phyloP scores from a whole-genome alignment of 169 alveolate species.

The Eimeria mitis region DNA sequence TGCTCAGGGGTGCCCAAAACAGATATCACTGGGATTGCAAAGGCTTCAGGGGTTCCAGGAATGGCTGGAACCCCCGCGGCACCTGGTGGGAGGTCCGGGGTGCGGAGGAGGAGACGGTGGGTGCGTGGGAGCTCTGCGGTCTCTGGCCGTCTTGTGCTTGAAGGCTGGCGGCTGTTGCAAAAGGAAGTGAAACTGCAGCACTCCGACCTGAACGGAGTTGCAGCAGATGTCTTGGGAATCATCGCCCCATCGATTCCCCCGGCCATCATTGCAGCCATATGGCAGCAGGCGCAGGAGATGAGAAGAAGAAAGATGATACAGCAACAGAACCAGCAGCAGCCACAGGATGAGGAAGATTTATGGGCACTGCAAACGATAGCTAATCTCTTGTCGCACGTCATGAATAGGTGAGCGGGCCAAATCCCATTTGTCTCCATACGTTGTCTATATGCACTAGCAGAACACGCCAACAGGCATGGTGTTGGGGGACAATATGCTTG shows the following conservation, averaged over 20 bases:
- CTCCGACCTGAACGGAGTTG: constrained; percentile 71
- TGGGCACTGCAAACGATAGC: constrained; percentile 61
- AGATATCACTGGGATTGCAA: not conserved
- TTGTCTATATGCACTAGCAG: not conserved
- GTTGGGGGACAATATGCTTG: not conserved
- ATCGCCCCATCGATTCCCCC: constrained; percentile 53
- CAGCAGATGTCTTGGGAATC: constrained; percentile 60
- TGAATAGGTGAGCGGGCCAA: constrained; percentile 30
- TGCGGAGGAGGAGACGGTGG: constrained; percentile 25
- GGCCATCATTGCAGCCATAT: constrained; percentile 55
- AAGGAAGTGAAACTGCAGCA: constrained; percentile 78
- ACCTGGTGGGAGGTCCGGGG: not conserved
- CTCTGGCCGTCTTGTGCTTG: constrained; percentile 76
- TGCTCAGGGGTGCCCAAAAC: not conserved
- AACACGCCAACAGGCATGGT: not conserved
- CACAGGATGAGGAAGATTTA: constrained; percentile 18
- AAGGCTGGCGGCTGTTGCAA: constrained; percentile 79
- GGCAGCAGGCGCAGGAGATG: constrained; percentile 78
- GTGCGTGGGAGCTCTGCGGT: constrained; percentile 46
- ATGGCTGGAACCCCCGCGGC: constrained; percentile 1
- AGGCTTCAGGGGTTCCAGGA: not conserved
- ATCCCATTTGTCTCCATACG: not conserved
- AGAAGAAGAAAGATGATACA: not conserved
- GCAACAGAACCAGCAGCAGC: constrained; percentile 49
- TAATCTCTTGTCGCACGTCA: constrained; percentile 27